These are phyloP conservation scores for Sporobolomyces pararoseus DNA, from an alignment of 768 basidiomycete genomes.

Conservation along the genomic window DNA sequence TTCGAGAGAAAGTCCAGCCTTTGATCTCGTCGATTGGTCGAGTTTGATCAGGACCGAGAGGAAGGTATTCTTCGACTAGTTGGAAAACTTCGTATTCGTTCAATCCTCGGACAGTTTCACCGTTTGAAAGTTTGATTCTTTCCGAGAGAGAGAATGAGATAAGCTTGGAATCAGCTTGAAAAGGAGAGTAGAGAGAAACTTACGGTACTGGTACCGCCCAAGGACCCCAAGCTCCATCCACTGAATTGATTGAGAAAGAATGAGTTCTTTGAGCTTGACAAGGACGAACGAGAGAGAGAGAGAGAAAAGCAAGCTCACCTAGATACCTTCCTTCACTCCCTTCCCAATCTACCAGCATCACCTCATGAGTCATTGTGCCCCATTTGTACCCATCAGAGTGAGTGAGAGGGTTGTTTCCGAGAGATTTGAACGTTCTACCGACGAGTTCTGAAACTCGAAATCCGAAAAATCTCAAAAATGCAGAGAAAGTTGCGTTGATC, in stretches of 20 bases:
- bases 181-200: neutral
- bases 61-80: constrained; percentile 12
- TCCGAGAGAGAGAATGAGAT: neutral
- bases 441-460: constrained; percentile 28
- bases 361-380: constrained; percentile 31
- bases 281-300: neutral
- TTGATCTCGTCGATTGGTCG: constrained; percentile 26
- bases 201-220: constrained; percentile 11
- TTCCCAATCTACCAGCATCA: constrained; percentile 29
- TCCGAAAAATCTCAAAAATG: constrained; percentile 19
- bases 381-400: constrained; percentile 33
- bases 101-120: constrained; percentile 3
- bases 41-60: neutral
- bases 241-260: neutral
- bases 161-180: neutral
- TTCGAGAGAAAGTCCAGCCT: constrained; percentile 40
- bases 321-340: constrained; percentile 28
- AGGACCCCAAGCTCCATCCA: constrained; percentile 31
- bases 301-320: neutral
- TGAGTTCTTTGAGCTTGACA: neutral
- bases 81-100: constrained; percentile 36
- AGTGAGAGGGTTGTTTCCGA: constrained; percentile 30
- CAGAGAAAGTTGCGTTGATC: constrained; percentile 25
- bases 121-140: constrained; percentile 24
- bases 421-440: constrained; percentile 25